Percentiles rank a stretch among this genome's conserved stretches.
Conservation (phyloP, 345 rosid genomes). For the Physaria fendleri region DNA sequence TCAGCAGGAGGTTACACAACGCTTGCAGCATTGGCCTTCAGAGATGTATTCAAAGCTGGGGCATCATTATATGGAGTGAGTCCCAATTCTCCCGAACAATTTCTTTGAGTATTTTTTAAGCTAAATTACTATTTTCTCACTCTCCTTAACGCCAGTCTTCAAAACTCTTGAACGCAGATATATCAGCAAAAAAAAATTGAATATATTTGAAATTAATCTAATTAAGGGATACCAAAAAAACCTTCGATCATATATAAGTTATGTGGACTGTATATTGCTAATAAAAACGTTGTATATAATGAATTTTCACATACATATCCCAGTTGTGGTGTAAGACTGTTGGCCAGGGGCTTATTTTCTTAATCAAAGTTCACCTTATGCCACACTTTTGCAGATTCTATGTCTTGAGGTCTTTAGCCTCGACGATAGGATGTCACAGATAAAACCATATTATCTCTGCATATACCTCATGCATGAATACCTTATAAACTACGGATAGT, state of each 20-base stretch:
- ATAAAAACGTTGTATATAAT: neutral
- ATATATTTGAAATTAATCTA: neutral
- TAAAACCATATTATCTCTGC: too few species aligned
- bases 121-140: neutral
- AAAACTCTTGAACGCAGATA: neutral
- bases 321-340: neutral
- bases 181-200: neutral
- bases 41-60: constrained; percentile 82
- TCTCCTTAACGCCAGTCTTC: neutral
- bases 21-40: constrained; percentile 88
- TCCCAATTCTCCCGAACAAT: too few species aligned
- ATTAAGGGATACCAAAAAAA: neutral
- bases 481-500: neutral
- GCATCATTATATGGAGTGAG: constrained; percentile 90
- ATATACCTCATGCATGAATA: too few species aligned
- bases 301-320: neutral
- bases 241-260: neutral
- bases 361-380: neutral
- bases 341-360: neutral
- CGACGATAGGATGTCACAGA: too few species aligned
- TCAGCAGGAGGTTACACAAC: constrained; percentile 98
- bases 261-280: neutral
- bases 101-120: too few species aligned
- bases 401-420: too few species aligned
- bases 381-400: neutral